These are phyloP conservation scores for Salix brachista DNA, from an alignment of 345 rosid species.

Conservation along the genomic window DNA sequence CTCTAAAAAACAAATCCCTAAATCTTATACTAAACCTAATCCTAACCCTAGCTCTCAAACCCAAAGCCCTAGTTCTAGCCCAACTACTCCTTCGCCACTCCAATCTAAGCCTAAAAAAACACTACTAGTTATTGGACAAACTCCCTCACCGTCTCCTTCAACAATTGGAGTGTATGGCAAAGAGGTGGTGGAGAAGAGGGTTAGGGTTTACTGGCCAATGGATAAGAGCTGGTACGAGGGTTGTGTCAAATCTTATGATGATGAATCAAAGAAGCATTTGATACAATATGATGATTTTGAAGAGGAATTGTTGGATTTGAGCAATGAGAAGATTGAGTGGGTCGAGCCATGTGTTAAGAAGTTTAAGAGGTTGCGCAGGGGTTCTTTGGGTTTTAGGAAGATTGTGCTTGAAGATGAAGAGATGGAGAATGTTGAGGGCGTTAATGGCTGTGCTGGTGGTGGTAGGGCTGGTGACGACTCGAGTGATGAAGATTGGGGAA, in stretches of 20 bases:
- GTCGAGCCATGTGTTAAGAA: slow-evolving; percentile 32
- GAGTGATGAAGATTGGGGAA: slow-evolving; percentile 79
- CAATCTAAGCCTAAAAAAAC: slow-evolving; percentile 55
- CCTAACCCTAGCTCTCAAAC: slow-evolving; percentile 26
- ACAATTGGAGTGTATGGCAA: slow-evolving; percentile 35
- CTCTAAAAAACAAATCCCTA: slow-evolving; percentile 21
- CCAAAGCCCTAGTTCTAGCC: slow-evolving; percentile 42
- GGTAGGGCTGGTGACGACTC: slow-evolving; percentile 46
- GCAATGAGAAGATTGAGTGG: slow-evolving; percentile 89
- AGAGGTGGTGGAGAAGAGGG: slow-evolving; percentile 59
- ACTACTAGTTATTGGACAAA: slow-evolving; percentile 59
- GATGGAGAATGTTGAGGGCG: slow-evolving; percentile 24
- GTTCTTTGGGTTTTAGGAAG: slow-evolving; percentile 41
- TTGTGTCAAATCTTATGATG: slow-evolving; percentile 43
- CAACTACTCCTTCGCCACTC: slow-evolving; percentile 71
- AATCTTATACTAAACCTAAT: slow-evolving; percentile 16
- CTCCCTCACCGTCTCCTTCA: slow-evolving; percentile 28
- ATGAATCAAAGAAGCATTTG: slow-evolving; percentile 57
- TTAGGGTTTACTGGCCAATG: slow-evolving; percentile 92
- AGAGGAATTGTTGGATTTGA: slow-evolving; percentile 82
- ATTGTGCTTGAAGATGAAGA: slow-evolving; percentile 48
- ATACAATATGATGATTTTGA: slow-evolving; percentile 76
- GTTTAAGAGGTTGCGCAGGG: slow-evolving; percentile 65
- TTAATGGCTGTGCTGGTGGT: neutral
- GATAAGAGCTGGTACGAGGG: slow-evolving; percentile 89